A percentile compares a stretch with the other conserved stretches of the same genome.
phyloP scores from a whole-genome alignment of 495 filamentous ascomycete species.

The Daldinia concentrica region DNA sequence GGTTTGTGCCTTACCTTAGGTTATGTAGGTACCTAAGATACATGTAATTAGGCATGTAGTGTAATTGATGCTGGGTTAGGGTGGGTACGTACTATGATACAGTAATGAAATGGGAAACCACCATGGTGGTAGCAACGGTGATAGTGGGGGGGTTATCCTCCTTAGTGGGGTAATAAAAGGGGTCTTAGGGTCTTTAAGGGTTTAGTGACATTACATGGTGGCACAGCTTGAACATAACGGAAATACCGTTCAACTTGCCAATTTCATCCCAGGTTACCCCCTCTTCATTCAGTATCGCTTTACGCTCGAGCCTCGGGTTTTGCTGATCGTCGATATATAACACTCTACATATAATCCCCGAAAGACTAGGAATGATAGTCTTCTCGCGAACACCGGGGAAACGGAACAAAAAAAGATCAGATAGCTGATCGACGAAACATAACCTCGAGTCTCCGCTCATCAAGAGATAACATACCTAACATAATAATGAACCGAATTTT shows the following conservation, averaged over 20 bases:
- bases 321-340: slow-evolving; percentile 29
- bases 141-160: slow-evolving; percentile 2
- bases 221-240: not conserved
- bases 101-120: slow-evolving; percentile 2
- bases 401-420: slow-evolving; percentile 24
- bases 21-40: no score
- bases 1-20: not conserved
- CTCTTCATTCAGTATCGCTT: slow-evolving; percentile 4
- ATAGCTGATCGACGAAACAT: not conserved
- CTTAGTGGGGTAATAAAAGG: slow-evolving; percentile 11
- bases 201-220: not conserved
- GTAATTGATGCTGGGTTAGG: not conserved
- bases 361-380: slow-evolving; percentile 10
- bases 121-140: not conserved
- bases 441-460: not conserved
- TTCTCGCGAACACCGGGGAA: slow-evolving; percentile 21
- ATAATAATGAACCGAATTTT: not conserved
- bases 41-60: not conserved
- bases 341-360: slow-evolving; percentile 36
- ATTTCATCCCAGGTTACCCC: not conserved
- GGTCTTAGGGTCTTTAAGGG: not conserved
- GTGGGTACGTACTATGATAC: slow-evolving; percentile 1
- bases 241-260: not conserved
- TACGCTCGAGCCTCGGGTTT: slow-evolving; percentile 31
- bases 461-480: not conserved